A percentile compares a stretch with the other conserved stretches of the same genome.
These are phyloP conservation scores for Leishmania braziliensis DNA, from an alignment of 208 protist genomes.

Conservation along the genomic window DNA sequence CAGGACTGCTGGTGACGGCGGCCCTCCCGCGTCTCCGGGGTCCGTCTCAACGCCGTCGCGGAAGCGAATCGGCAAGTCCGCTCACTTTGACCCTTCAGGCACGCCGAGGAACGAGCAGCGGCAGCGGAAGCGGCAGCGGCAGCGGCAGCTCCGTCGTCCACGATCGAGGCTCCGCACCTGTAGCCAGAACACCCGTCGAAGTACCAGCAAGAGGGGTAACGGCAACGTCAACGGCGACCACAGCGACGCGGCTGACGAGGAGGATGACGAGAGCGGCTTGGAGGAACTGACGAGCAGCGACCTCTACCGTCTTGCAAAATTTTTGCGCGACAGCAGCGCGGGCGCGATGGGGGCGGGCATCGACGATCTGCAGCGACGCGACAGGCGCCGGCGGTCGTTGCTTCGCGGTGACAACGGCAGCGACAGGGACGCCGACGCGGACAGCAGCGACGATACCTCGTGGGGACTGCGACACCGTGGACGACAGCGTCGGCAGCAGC, in stretches of 20 bases:
- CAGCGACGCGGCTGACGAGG: background rate
- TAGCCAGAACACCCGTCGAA: background rate
- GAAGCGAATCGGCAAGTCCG: background rate
- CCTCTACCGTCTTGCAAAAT: conserved; percentile 24
- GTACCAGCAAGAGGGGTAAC: background rate
- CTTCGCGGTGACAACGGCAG: background rate
- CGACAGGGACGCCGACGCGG: background rate
- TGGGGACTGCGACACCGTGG: background rate
- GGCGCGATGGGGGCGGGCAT: background rate
- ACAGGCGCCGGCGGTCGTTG: background rate
- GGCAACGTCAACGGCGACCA: background rate
- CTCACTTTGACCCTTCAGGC: background rate
- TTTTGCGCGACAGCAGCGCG: conserved; percentile 15
- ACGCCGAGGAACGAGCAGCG: background rate
- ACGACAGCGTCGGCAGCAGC: conserved; percentile 1
- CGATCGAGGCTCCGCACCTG: background rate
- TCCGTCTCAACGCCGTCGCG: background rate
- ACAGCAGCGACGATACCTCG: conserved; percentile 1
- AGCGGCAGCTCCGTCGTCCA: background rate
- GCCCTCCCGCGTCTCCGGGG: background rate
- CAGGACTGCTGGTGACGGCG: background rate
- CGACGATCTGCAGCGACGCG: background rate
- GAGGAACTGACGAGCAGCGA: conserved; percentile 23
- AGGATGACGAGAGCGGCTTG: background rate
- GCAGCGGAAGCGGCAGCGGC: background rate